Evolutionary conservation across 2,329 filamentous ascomycete species (phyloP), one percentile per base, ranked within the genome.

Genomic region (Lojkania enalia): DNA sequence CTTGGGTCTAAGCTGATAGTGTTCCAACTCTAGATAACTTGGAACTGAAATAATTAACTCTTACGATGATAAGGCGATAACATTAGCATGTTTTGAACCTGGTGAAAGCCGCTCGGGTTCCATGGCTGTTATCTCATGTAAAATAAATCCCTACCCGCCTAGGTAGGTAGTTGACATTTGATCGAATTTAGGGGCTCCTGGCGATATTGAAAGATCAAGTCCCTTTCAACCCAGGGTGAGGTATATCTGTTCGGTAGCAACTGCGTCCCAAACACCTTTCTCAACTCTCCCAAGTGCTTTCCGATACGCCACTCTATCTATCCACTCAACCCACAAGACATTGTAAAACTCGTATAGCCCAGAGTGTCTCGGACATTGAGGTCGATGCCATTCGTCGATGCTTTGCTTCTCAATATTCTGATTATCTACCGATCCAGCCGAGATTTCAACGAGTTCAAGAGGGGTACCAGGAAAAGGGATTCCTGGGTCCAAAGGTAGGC

Each of bases 311-410:
- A 58, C 29, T 2, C 46, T 46, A n/a, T 48, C 47, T 4, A 33
- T 32, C 52, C 56, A 49, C 23, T 54, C 49, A 23, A 60, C 42
- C 55, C 58, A 61, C 1, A 62, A 33, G 2, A 61, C 55, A 42
- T 58, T 59, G 21, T 48, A 44, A 41, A 54, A 56, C 27, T 52
- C 42, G 25, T 57, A 58, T 4, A 43, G 14, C 15, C 45, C 49
- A 4, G 41, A 20, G 9, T 38, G 27, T 12, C 51, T 33, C 7
- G 27, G 39, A 15, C 39, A 44, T 3, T 20, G 33, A 9, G 23
- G n/a, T 23, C 27, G n/a, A 6, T 42, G 39, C 49, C 46, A 55
- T 32, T 50, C 47, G 32, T 49, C 44, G 4, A 55, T 53, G 30
- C 43, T 53, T 13, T 44, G 32, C 20, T 50, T 38, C 27, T 56